A percentile compares a stretch with the other conserved stretches of the same genome.
Evolutionary conservation across 2,329 filamentous ascomycete genomes (phyloP).

Genomic region (Aspergillus eucalypticola): DNA sequence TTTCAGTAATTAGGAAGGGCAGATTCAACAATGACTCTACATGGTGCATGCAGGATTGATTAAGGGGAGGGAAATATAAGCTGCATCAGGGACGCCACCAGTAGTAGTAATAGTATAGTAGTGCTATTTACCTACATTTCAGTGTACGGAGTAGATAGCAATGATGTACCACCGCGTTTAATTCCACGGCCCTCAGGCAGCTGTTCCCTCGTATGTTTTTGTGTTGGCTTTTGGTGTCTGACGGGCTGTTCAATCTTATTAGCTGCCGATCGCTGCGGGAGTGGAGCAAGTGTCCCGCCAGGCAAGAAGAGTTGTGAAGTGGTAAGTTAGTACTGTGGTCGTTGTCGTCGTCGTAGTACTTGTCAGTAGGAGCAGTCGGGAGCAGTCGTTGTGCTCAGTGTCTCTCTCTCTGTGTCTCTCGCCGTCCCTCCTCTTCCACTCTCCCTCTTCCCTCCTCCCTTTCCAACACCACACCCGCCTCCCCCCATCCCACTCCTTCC

Average conservation of each 20-base stretch:
- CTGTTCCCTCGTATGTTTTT: not conserved
- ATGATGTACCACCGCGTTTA: too few species aligned
- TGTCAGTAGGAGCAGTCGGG: not conserved
- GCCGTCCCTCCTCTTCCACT: conserved; percentile 25
- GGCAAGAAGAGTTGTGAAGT: conserved; percentile 7
- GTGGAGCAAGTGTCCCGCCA: conserved; percentile 37
- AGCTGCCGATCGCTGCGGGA: conserved; percentile 37
- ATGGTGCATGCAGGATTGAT: not conserved
- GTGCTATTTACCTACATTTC: too few species aligned
- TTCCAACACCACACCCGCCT: not conserved
- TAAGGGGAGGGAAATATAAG: not conserved
- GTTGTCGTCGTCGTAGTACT: not conserved
- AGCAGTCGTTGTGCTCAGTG: not conserved
- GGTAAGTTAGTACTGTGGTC: not conserved
- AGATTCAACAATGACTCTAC: not conserved
- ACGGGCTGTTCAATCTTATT: conserved; percentile 27
- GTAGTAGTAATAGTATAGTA: too few species aligned
- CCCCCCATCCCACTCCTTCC: conserved; percentile 1
- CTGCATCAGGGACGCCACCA: too few species aligned
- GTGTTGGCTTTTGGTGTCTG: conserved; percentile 3
- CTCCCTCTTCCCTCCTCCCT: conserved; percentile 4
- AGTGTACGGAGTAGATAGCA: too few species aligned
- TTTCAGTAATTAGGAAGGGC: not conserved
- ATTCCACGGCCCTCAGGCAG: not conserved
- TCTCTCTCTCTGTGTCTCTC: conserved; percentile 11